phyloP scores from a whole-genome alignment of 371 early-diverging fungal species.

The Apophysomyces sp. region DNA sequence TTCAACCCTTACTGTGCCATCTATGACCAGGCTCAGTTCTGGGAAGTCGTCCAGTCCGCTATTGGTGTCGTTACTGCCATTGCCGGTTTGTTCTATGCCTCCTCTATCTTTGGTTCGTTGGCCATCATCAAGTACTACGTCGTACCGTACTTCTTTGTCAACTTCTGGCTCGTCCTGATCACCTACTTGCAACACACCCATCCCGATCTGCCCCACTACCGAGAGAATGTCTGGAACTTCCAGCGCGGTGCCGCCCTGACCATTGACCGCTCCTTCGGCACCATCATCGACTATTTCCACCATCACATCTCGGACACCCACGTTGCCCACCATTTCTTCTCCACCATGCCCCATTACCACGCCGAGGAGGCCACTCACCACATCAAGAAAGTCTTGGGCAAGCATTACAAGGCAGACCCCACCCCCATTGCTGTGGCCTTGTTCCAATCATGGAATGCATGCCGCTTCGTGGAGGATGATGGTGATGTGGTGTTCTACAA shows the following conservation, averaged over 20 bases:
- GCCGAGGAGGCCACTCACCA: constrained; percentile 80
- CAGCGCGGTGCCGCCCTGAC: constrained; percentile 77
- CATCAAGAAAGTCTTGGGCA: constrained; percentile 72
- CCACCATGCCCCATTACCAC: constrained; percentile 90
- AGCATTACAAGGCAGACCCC: constrained; percentile 68
- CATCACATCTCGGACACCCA: constrained; percentile 84
- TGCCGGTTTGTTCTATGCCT: constrained; percentile 49
- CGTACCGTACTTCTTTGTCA: constrained; percentile 77
- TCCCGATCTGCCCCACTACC: constrained; percentile 76
- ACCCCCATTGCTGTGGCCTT: constrained; percentile 65
- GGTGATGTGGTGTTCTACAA: constrained; percentile 67
- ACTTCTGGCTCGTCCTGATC: constrained; percentile 87
- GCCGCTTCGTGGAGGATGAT: constrained; percentile 84
- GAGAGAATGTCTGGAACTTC: constrained; percentile 79
- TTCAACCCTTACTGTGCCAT: constrained; percentile 77
- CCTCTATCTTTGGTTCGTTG: constrained; percentile 50
- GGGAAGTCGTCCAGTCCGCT: constrained; percentile 68
- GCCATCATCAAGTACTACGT: constrained; percentile 77
- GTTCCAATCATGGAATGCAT: constrained; percentile 63
- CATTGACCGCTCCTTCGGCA: constrained; percentile 84
- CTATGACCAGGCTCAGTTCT: constrained; percentile 69
- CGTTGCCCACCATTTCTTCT: constrained; percentile 89
- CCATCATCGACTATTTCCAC: constrained; percentile 74
- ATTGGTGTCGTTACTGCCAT: constrained; percentile 66
- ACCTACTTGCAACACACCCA: constrained; percentile 89